Evolutionary conservation across 2,329 filamentous ascomycete species (phyloP), one percentile per base, ranked within the genome.

Genomic region (Phialophora verrucosa): DNA sequence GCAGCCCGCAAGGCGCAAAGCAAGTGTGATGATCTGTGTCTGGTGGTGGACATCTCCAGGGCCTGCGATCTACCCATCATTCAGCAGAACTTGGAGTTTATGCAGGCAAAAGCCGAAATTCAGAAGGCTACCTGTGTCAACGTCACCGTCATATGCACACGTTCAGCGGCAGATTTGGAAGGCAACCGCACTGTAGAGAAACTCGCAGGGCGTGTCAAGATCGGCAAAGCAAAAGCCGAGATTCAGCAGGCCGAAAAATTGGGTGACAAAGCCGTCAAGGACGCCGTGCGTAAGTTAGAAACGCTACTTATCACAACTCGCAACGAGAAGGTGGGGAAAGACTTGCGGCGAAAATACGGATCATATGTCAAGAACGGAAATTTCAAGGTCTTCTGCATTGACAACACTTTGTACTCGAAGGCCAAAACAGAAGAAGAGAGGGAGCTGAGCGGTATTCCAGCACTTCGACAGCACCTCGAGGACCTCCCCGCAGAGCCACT

Each of bases 401-500:
- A 44, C 38, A 44, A 44, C 14, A 1, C 7, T 44, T 20, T 44
- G 38, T 44, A 44, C 17, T 44, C 17, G 17, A 44, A n/a, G 38
- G 38, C 38, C 38, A 44, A 44, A n/a, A 44, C 38, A 44, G 38
- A 44, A 44, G 38, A n/a, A n/a, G 38, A 44, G 38, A 44, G 17
- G 6, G 38, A 44, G 17, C 38, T 44, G 7, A 44, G 38, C 17
- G 38, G 38, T 17, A 20, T 44, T 44, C 38, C 38, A 3, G 38
- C 38, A n/a, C 38, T 44, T n/a, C 38, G 38, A 3, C 38, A 44
- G 17, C 38, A 44, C 17, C 38, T 44, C 38, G 38, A 44, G n/a
- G 38, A 44, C 17, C 38, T 44, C n/a, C 38, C 38, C 17, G 38
- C 38, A n/a, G 38, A 44, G 38, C 38, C 38, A 17, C 38, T 44